A percentile compares a stretch with the other conserved stretches of the same genome.
Conservation (phyloP, 805 yeast genomes). For the Candida dajiaensis region DNA sequence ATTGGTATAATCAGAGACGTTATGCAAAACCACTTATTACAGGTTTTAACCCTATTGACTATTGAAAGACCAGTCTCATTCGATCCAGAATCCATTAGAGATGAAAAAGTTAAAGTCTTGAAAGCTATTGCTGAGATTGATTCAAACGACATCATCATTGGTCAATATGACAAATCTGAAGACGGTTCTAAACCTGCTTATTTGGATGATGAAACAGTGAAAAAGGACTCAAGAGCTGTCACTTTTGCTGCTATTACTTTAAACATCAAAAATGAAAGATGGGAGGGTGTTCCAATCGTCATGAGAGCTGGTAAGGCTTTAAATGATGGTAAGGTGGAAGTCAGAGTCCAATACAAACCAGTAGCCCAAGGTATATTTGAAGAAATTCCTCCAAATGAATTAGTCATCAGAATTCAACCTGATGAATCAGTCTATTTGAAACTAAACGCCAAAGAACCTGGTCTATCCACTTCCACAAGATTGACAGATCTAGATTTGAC, state of each 20-base stretch:
- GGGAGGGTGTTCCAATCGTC: slow-evolving; percentile 97
- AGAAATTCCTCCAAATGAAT: slow-evolving; percentile 82
- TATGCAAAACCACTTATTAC: slow-evolving; percentile 95
- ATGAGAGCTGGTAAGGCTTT: slow-evolving; percentile 98
- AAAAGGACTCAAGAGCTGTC: slow-evolving; percentile 74
- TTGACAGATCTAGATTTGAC: slow-evolving; percentile 89
- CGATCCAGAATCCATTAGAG: slow-evolving; percentile 89
- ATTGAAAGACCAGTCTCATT: slow-evolving; percentile 95
- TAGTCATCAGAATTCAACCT: slow-evolving; percentile 93
- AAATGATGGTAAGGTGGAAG: slow-evolving; percentile 90
- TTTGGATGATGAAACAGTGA: slow-evolving; percentile 87
- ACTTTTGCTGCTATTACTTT: slow-evolving; percentile 86
- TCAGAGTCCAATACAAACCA: slow-evolving; percentile 85
- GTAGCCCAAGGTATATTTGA: slow-evolving; percentile 79
- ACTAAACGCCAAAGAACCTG: slow-evolving; percentile 91
- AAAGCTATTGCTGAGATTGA: slow-evolving; percentile 72
- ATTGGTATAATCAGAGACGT: slow-evolving; percentile 97
- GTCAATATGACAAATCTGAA: slow-evolving; percentile 79
- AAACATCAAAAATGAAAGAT: slow-evolving; percentile 83
- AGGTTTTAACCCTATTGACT: slow-evolving; percentile 83
- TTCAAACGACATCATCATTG: slow-evolving; percentile 62
- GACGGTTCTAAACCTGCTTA: slow-evolving; percentile 92
- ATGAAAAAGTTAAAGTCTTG: slow-evolving; percentile 90
- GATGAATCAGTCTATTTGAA: slow-evolving; percentile 90
- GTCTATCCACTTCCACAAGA: slow-evolving; percentile 74